These are phyloP conservation scores for Ceratocystis ficicola DNA, from an alignment of 2,329 filamentous ascomycete species.

Conservation along the genomic window DNA sequence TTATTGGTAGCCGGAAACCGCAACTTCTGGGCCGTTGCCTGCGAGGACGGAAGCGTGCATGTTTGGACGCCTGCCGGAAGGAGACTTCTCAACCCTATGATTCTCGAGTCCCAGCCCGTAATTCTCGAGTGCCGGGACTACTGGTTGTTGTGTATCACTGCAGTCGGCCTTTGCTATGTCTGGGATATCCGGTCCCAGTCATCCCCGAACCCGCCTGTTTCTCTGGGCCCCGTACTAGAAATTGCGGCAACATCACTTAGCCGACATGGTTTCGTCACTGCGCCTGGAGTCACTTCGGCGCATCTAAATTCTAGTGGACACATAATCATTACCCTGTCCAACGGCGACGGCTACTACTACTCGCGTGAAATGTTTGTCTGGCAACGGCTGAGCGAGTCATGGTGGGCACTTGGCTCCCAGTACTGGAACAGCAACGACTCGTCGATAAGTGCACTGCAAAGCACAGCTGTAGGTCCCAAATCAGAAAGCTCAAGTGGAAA, in stretches of 20 bases:
- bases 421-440: conserved; percentile 98
- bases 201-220: conserved; percentile 79
- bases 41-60: conserved; percentile 82
- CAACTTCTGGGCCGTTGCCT: conserved; percentile 83
- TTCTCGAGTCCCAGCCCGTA: conserved; percentile 85
- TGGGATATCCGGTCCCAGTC: conserved; percentile 81
- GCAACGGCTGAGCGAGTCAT: conserved; percentile 91
- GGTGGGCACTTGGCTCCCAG: conserved; percentile 96
- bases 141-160: conserved; percentile 82
- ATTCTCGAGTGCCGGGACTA: conserved; percentile 82
- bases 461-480: conserved; percentile 52
- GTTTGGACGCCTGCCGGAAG: conserved; percentile 88
- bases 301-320: conserved; percentile 80
- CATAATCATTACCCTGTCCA: conserved; percentile 79
- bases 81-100: conserved; percentile 68
- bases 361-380: conserved; percentile 74
- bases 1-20: conserved; percentile 85
- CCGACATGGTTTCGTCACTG: conserved; percentile 60
- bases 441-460: conserved; percentile 67
- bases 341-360: conserved; percentile 90
- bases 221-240: conserved; percentile 77
- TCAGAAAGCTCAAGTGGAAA: conserved; percentile 31
- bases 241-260: conserved; percentile 69
- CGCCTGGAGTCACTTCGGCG: conserved; percentile 78
- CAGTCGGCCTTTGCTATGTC: conserved; percentile 78